phyloP scores from a whole-genome alignment of 2,329 filamentous ascomycete genomes.

The Fusarium transvaalense region DNA sequence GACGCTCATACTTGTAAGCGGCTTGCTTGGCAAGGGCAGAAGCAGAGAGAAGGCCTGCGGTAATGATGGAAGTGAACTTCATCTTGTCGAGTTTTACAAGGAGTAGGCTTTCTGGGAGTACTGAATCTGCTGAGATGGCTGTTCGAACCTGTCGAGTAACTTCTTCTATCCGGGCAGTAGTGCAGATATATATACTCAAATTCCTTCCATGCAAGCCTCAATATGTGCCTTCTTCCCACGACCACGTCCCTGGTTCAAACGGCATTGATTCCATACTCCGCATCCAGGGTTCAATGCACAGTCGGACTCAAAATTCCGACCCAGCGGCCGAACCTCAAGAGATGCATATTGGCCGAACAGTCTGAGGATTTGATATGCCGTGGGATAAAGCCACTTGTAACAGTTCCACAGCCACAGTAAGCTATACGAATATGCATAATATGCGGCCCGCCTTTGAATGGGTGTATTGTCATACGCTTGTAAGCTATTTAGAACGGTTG shows the following conservation, averaged over 20 bases:
- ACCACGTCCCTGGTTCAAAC: not conserved
- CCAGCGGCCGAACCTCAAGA: not conserved
- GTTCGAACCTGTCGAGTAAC: slow-evolving; percentile 17
- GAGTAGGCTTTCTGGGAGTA: not conserved
- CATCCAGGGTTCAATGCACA: slow-evolving; percentile 12
- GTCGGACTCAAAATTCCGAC: slow-evolving; percentile 21
- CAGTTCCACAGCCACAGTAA: not conserved
- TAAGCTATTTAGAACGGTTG: slow-evolving; percentile 26
- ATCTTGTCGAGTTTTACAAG: slow-evolving; percentile 13
- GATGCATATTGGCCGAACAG: not conserved
- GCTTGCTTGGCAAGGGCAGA: slow-evolving; percentile 28
- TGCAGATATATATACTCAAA: slow-evolving; percentile 23
- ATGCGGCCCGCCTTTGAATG: slow-evolving; percentile 1
- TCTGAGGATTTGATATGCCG: not conserved
- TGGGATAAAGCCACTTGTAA: slow-evolving; percentile 3
- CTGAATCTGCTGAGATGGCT: slow-evolving; percentile 16
- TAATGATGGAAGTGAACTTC: slow-evolving; percentile 39
- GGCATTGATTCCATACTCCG: too few species aligned
- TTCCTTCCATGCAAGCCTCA: not conserved
- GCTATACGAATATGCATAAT: slow-evolving; percentile 16
- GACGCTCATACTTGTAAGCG: slow-evolving; percentile 44
- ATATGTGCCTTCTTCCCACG: not conserved
- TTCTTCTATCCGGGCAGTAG: not conserved
- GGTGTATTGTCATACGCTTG: slow-evolving; percentile 18
- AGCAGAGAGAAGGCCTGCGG: slow-evolving; percentile 28